Conservation (phyloP, 2,329 filamentous ascomycete species). For the Tothia fuscella region DNA sequence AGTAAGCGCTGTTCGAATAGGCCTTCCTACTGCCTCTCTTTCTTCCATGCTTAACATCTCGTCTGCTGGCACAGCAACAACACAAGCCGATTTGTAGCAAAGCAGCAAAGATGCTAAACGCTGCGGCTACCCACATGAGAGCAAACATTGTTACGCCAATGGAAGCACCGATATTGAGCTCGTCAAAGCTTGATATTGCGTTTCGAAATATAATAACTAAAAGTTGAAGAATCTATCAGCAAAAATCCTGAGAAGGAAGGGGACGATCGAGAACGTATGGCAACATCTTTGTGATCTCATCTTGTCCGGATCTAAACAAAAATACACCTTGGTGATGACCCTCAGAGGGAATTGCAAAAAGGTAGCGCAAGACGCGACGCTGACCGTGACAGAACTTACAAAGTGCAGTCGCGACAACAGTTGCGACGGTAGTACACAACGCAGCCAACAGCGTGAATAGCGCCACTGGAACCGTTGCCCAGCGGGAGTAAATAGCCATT, state of each 20-base stretch:
- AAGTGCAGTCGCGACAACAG: constrained; percentile 63
- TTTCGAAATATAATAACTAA: constrained; percentile 68
- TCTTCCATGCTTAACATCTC: constrained; percentile 39
- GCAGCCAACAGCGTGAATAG: constrained; percentile 56
- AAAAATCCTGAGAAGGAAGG: constrained; percentile 54
- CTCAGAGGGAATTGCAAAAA: constrained; percentile 55
- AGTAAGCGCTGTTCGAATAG: no score
- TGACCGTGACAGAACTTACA: no score
- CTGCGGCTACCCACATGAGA: constrained; percentile 79
- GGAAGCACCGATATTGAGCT: constrained; percentile 63
- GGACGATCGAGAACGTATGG: constrained; percentile 18
- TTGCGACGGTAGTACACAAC: constrained; percentile 55
- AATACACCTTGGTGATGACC: no score
- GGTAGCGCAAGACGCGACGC: constrained; percentile 53
- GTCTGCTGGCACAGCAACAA: constrained; percentile 57
- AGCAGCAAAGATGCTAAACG: constrained; percentile 52
- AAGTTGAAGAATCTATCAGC: constrained; percentile 81
- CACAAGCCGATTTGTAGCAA: constrained; percentile 60
- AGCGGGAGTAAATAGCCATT: constrained; percentile 39
- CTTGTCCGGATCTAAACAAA: no score
- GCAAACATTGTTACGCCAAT: constrained; percentile 66
- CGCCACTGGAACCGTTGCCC: constrained; percentile 52
- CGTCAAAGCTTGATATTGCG: constrained; percentile 55
- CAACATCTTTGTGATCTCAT: no score
- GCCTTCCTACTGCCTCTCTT: constrained; percentile 29